A percentile compares a stretch with the other conserved stretches of the same genome.
Conservation (phyloP, 345 rosid species). For the Lagerstroemia speciosa region DNA sequence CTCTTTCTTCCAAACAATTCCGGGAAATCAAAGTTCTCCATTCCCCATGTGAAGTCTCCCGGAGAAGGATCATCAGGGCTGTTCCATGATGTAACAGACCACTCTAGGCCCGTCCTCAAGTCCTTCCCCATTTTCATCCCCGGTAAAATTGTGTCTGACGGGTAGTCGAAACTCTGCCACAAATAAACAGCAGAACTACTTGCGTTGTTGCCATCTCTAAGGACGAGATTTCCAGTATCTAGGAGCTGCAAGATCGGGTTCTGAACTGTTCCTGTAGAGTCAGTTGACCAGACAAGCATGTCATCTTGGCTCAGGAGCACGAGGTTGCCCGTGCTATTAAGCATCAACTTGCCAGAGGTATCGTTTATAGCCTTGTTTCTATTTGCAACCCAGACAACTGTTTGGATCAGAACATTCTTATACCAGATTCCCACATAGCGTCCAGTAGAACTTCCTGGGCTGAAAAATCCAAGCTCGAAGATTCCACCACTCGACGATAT, state of each 20-base stretch:
- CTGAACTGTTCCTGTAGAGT: neutral
- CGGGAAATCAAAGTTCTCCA: too few relatives aligned
- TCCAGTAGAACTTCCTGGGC: slow-evolving; percentile 10
- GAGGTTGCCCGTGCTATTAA: slow-evolving; percentile 18
- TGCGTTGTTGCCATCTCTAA: slow-evolving; percentile 12
- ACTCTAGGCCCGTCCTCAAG: too few relatives aligned
- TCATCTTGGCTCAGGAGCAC: slow-evolving; percentile 15
- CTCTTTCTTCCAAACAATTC: too few relatives aligned
- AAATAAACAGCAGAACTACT: neutral
- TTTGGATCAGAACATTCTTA: slow-evolving; percentile 8
- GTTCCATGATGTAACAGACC: too few relatives aligned
- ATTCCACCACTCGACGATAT: slow-evolving; percentile 13
- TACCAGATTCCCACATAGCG: slow-evolving; percentile 42
- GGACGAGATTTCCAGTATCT: slow-evolving; percentile 39
- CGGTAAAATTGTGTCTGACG: neutral
- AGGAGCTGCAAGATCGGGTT: slow-evolving; percentile 25
- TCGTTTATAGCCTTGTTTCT: slow-evolving; percentile 21
- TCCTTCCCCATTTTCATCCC: too few relatives aligned
- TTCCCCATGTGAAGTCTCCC: too few relatives aligned
- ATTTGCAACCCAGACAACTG: slow-evolving; percentile 41
- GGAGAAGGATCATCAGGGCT: too few relatives aligned
- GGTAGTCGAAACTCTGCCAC: slow-evolving; percentile 45
- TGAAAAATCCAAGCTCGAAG: slow-evolving; percentile 31
- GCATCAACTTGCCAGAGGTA: slow-evolving; percentile 15
- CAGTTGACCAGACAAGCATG: slow-evolving; percentile 22